Evolutionary conservation across 73 alveolate genomes (phyloP).

Genomic region (Blepharisma japonicum): DNA sequence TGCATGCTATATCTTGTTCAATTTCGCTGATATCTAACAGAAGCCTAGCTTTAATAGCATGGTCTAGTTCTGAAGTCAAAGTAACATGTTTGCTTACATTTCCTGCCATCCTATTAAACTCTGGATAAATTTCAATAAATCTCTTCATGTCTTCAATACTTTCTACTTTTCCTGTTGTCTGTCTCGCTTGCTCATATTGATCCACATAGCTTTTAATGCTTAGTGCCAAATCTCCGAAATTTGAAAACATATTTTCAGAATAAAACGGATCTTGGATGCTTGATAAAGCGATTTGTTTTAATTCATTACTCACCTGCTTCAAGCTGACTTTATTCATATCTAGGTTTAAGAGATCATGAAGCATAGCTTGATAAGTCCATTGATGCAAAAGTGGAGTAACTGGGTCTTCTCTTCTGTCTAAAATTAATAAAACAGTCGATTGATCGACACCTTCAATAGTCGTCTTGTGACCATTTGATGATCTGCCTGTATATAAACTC

Average conservation of each 20-base stretch:
- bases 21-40: conserved; percentile 68
- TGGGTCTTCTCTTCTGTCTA: conserved; percentile 99
- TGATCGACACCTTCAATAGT: conserved; percentile 58
- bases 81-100: conserved; percentile 92
- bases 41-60: conserved; percentile 66
- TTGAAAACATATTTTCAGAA: conserved; percentile 66
- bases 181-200: conserved; percentile 42
- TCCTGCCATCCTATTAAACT: conserved; percentile 66
- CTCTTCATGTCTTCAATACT: conserved; percentile 84
- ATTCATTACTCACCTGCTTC: not conserved
- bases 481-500: conserved; percentile 37
- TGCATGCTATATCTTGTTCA: conserved; percentile 86
- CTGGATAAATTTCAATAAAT: conserved; percentile 76
- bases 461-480: conserved; percentile 43
- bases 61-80: conserved; percentile 77
- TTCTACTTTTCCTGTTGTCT: conserved; percentile 62
- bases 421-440: conserved; percentile 59
- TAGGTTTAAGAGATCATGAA: conserved; percentile 97
- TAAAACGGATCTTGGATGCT: conserved; percentile 56
- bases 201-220: conserved; percentile 70
- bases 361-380: conserved; percentile 99
- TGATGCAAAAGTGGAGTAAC: conserved; percentile 97
- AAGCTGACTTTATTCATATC: conserved; percentile 90
- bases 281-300: not conserved
- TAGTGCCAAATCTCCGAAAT: conserved; percentile 91